phyloP scores from a whole-genome alignment of 2,329 filamentous ascomycete genomes.

The Kalaharituber pfeilii region DNA sequence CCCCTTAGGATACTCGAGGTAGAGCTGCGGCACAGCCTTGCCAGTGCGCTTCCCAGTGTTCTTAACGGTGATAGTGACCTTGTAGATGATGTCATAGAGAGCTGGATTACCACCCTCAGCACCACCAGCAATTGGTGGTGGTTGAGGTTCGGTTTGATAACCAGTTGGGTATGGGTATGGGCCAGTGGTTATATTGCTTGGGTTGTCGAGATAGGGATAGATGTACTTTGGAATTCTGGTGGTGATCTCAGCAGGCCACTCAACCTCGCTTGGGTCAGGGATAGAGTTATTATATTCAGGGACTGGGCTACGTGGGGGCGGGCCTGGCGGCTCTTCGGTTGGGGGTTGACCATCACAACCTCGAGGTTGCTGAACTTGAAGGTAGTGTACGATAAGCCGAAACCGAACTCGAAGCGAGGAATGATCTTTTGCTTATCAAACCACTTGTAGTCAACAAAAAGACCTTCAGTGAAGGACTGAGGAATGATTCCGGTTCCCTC shows the following conservation, averaged over 20 bases:
- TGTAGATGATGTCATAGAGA: constrained; percentile 46
- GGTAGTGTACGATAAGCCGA: constrained; percentile 51
- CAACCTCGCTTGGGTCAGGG: constrained; percentile 42
- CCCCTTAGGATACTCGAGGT: constrained; percentile 41
- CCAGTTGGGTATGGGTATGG: constrained; percentile 48
- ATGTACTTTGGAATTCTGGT: constrained; percentile 45
- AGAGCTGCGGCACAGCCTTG: constrained; percentile 40
- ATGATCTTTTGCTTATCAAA: constrained; percentile 39
- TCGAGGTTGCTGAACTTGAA: constrained; percentile 40
- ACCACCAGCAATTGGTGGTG: constrained; percentile 37
- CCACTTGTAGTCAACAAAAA: constrained; percentile 48
- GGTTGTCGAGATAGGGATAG: constrained; percentile 48
- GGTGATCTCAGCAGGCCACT: constrained; percentile 39
- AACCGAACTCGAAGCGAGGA: constrained; percentile 46
- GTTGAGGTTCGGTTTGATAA: constrained; percentile 39
- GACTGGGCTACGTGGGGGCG: constrained; percentile 36
- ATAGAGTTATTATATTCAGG: constrained; percentile 38
- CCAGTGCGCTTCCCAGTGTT: constrained; percentile 42
- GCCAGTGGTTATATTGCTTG: constrained; percentile 32
- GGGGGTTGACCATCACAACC: constrained; percentile 33
- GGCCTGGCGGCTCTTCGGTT: constrained; percentile 37
- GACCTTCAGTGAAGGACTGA: constrained; percentile 45
- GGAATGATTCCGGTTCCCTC: constrained; percentile 40
- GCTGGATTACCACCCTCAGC: constrained; percentile 37
- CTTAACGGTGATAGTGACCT: constrained; percentile 40